Conservation (phyloP, 768 basidiomycete genomes). For the Termitomyces sp. region DNA sequence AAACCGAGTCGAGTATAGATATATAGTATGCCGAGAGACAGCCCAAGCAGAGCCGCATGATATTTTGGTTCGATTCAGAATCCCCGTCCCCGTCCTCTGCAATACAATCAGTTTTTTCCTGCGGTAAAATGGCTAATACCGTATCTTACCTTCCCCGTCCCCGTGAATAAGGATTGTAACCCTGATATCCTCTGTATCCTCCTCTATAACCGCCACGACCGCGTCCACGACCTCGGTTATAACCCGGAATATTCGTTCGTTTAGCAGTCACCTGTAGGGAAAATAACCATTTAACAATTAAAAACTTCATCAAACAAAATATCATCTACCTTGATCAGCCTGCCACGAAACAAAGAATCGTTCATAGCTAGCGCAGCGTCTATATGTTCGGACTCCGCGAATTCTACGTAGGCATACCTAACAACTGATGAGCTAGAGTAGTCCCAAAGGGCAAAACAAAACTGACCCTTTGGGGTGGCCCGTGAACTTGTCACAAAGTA, state of each 20-base stretch:
- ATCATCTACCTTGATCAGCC: constrained; percentile 76
- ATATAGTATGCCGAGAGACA: constrained; percentile 13
- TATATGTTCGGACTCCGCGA: constrained; percentile 89
- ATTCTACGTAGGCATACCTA: constrained; percentile 98
- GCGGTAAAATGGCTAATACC: background rate
- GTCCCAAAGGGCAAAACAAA: background rate
- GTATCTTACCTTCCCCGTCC: constrained; percentile 69
- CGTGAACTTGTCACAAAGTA: constrained; percentile 99
- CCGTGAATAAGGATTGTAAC: constrained; percentile 61
- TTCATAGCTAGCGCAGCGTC: constrained; percentile 91
- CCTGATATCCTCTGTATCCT: constrained; percentile 44
- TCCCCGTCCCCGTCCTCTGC: constrained; percentile 62
- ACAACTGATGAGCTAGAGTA: background rate
- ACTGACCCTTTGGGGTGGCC: constrained; percentile 96
- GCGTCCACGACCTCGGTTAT: constrained; percentile 79
- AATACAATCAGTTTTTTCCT: constrained; percentile 3
- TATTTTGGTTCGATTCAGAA: constrained; percentile 35
- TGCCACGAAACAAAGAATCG: constrained; percentile 92
- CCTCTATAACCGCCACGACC: constrained; percentile 61
- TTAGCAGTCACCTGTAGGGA: constrained; percentile 81
- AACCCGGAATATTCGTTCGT: constrained; percentile 93
- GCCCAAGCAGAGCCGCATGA: constrained; percentile 3
- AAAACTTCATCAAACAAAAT: background rate
- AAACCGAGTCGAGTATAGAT: constrained; percentile 12
- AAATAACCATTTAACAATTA: background rate